These are phyloP conservation scores for Aureobasidium vineae DNA, from an alignment of 2,329 filamentous ascomycete species.

Conservation along the genomic window DNA sequence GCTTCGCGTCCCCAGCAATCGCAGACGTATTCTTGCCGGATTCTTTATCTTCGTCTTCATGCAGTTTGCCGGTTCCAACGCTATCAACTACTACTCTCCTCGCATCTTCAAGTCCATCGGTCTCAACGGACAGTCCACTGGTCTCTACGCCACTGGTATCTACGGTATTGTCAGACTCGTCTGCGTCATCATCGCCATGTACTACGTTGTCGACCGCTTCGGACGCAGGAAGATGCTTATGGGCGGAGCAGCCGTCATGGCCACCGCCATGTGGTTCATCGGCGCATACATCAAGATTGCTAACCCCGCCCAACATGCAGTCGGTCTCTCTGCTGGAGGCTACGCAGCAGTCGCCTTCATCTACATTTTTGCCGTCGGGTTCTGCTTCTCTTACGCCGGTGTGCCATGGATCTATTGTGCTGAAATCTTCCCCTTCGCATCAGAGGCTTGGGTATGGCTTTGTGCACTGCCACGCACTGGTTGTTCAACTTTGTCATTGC, in stretches of 20 bases:
- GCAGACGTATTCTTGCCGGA: constrained; percentile 64
- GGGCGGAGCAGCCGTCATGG: constrained; percentile 40
- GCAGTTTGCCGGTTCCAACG: constrained; percentile 59
- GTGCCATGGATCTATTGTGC: constrained; percentile 46
- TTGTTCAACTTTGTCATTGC: constrained; percentile 43
- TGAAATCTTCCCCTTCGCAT: constrained; percentile 47
- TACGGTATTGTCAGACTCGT: constrained; percentile 42
- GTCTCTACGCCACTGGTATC: constrained; percentile 40
- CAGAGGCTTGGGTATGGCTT: constrained; percentile 42
- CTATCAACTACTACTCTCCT: constrained; percentile 42
- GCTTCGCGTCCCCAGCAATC: constrained; percentile 63
- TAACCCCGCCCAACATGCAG: constrained; percentile 36
- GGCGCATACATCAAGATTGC: constrained; percentile 40
- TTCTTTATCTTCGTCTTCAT: constrained; percentile 66
- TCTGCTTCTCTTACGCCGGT: constrained; percentile 44
- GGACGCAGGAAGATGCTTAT: constrained; percentile 43
- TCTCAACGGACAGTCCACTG: constrained; percentile 36
- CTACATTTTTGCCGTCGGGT: constrained; percentile 43
- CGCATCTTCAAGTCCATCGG: constrained; percentile 42
- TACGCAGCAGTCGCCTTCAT: constrained; percentile 44
- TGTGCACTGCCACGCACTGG: constrained; percentile 39
- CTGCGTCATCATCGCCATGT: constrained; percentile 40
- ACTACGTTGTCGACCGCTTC: constrained; percentile 41
- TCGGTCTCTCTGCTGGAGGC: constrained; percentile 36
- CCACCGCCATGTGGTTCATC: constrained; percentile 42